These are phyloP conservation scores for Monosporozyma aquatica DNA, from an alignment of 805 yeast species.

Conservation along the genomic window DNA sequence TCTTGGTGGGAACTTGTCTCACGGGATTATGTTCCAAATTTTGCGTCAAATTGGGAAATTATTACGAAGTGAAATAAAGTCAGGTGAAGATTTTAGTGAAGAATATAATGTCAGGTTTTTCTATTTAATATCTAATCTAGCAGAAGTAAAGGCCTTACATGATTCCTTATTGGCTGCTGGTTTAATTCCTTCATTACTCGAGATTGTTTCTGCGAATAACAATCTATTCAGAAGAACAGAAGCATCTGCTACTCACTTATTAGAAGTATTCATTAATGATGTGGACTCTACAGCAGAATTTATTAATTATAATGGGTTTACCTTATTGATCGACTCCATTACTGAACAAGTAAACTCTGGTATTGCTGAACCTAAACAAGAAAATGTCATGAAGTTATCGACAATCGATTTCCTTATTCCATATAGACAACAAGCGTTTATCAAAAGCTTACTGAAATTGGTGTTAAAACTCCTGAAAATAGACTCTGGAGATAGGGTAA, in stretches of 20 bases:
- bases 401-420: conserved; percentile 44
- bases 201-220: conserved; percentile 46
- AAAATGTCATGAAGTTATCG: conserved; percentile 47
- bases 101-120: conserved; percentile 43
- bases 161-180: conserved; percentile 67
- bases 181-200: conserved; percentile 53
- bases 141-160: conserved; percentile 46
- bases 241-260: conserved; percentile 54
- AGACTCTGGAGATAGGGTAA: conserved; percentile 76
- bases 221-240: conserved; percentile 46
- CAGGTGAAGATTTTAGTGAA: conserved; percentile 35
- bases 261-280: conserved; percentile 38
- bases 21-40: conserved; percentile 70
- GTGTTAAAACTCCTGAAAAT: conserved; percentile 53
- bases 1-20: conserved; percentile 78
- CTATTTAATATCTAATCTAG: conserved; percentile 51
- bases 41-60: conserved; percentile 53
- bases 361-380: conserved; percentile 46
- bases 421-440: conserved; percentile 49
- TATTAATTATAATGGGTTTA: conserved; percentile 58
- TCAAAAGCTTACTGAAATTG: conserved; percentile 54
- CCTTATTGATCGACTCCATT: conserved; percentile 48
- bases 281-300: conserved; percentile 53
- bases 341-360: conserved; percentile 59
- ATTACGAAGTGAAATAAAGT: conserved; percentile 33